Base-by-base conservation (phyloP, 23 red algal genomes). In the Gracilaria domingensis region DNA sequence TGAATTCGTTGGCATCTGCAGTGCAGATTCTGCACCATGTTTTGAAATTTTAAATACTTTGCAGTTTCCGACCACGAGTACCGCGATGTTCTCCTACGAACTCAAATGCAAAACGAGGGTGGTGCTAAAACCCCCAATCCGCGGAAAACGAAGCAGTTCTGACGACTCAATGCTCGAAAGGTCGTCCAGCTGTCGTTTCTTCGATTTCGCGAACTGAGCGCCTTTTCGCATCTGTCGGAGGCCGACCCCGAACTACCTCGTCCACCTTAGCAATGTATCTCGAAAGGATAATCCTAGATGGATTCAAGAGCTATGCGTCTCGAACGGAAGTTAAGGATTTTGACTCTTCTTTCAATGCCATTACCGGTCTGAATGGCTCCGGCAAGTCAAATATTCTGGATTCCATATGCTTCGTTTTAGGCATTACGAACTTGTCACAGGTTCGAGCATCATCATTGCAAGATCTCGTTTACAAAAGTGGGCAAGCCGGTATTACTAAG, bases 311-410 rank as follows among this genome's bases (percentile, higher is more conserved):
- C 40, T 99, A 99, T 85, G 97, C 97, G 1, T 87, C 61, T 59
- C 93, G 97, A 29, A 99, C 94, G 0, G 75, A 88, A 35, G 83
- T 99, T 17, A 88, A 85, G 42, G 94, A 88, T 44, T 96, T 99
- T 50, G 97, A 99, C 87, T 70, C 94, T 12, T 82, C 85, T 51
- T 99, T 99, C 94, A 99, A 99, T 66, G 94, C 97, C 29, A 99
- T 99, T 36, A 99, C 93, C 20, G 97, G 97, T 12, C 85, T 95
- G 44, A 99, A 99, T 37, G 97, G 97, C 30, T 93, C 88, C 44
- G 97, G 97, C 36, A 99, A 99, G 77, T 96, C 94, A 39, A 95
- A 95, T 62, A 93, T 99, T 66, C 92, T 99, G 42, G 97, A 99
- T 73, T 95, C 97, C 20, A 96, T 99, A 50, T 99, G 97, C 82